phyloP scores from a whole-genome alignment of 2,329 filamentous ascomycete genomes.

The Colletotrichum endophyticum region DNA sequence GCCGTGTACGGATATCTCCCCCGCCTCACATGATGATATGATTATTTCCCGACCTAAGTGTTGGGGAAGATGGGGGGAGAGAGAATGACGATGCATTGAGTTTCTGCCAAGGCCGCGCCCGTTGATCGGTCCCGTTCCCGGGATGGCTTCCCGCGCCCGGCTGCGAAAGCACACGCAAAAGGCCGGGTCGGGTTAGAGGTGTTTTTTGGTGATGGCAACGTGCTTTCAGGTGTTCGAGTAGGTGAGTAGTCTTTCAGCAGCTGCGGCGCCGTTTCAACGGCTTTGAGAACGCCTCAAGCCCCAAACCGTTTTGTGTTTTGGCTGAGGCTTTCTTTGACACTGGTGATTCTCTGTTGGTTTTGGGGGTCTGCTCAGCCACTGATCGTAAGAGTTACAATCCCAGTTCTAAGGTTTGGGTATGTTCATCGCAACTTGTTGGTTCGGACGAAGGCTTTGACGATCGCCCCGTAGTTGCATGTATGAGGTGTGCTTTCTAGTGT shows the following conservation, averaged over 20 bases:
- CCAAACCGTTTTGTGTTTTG: background rate
- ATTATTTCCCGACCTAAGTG: background rate
- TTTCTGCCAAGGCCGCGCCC: background rate
- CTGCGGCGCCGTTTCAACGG: background rate
- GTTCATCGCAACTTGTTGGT: background rate
- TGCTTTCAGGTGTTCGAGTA: background rate
- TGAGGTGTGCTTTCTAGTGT: background rate
- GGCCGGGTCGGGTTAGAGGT: background rate
- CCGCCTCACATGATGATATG: background rate
- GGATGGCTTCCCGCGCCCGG: background rate
- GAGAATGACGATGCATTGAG: background rate
- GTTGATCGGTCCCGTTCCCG: background rate
- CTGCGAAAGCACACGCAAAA: background rate
- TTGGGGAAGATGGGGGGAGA: background rate
- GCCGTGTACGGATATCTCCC: background rate
- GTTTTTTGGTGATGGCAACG: background rate
- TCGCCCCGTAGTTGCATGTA: background rate
- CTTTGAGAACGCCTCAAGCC: background rate
- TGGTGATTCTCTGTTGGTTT: background rate
- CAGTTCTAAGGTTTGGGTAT: background rate
- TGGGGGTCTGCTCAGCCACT: background rate
- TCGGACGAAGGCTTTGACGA: background rate
- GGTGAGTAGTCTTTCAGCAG: background rate
- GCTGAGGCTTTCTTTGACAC: background rate
- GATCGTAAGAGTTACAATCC: background rate